Base-by-base conservation (phyloP, 352 stramenopile species). In the Vaucheria bursata region DNA sequence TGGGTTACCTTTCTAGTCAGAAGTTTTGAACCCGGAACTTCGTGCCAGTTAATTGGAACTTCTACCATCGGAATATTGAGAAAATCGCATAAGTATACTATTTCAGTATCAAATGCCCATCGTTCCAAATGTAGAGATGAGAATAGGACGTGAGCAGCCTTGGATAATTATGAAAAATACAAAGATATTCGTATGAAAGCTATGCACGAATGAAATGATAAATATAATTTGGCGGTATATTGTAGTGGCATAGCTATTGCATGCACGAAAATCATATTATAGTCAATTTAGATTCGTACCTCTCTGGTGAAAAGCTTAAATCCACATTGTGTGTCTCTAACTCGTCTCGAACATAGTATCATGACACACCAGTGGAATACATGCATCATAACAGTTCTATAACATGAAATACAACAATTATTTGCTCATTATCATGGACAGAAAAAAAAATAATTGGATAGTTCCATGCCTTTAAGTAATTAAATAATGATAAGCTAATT, bases 81-180 rank as follows among this genome's bases (percentile, higher is more conserved):
- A 74, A 83, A 0, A 81, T 87, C 18, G 89, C 91, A 67, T 18
- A 96, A 78, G 83, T 91, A 95, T 33, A 97, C 84, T 75, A 97
- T 71, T 75, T 97, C 92, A n/a, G 96, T 91, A 80, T 97, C 92
- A 82, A 97, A 97, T 25, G 90, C 91, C 92, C 92, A 97, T 40
- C 92, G 89, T 74, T 96, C 88, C 25, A 97, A 91, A 86, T 97
- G 92, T 86, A 97, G 87, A n/a, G 90, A 88, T 50, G 88, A 79
- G 83, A 97, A 97, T 7, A 96, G 75, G 18, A 92, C 78, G 4
- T 86, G 86, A 5, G 90, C 91, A 1, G 91, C 89, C 40, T 85
- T 31, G 45, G 12, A 68, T 31, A 34, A 2, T 31, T 68, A 34
- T 31, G 8, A 7, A 68, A 68, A n/a, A n/a, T n/a, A n/a, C n/a